A percentile compares a stretch with the other conserved stretches of the same genome.
phyloP scores from a whole-genome alignment of 2,329 filamentous ascomycete genomes.

The Phoma sp. region DNA sequence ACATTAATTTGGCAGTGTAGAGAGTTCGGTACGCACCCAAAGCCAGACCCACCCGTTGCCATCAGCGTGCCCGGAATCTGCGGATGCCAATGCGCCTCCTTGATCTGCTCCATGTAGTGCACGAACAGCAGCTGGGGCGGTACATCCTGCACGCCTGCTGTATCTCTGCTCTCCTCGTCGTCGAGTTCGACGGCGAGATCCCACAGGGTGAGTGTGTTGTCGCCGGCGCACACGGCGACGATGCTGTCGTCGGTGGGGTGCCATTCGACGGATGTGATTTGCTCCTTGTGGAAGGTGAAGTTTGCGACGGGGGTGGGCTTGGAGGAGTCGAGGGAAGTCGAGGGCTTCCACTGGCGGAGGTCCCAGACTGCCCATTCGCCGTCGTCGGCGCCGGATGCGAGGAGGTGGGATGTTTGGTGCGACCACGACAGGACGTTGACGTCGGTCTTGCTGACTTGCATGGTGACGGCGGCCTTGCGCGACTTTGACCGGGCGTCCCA shows the following conservation, averaged over 20 bases:
- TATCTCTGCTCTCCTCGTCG: slow-evolving; percentile 93
- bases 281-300: slow-evolving; percentile 95
- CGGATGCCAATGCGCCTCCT: slow-evolving; percentile 97
- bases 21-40: slow-evolving; percentile 66
- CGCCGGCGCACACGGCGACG: slow-evolving; percentile 87
- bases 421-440: slow-evolving; percentile 99
- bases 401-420: slow-evolving; percentile 82
- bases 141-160: slow-evolving; percentile 84
- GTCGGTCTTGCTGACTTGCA: slow-evolving; percentile 83
- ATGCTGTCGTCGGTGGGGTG: slow-evolving; percentile 97
- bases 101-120: slow-evolving; percentile 93
- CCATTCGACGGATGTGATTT: slow-evolving; percentile 96
- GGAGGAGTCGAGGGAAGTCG: slow-evolving; percentile 57
- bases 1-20: no score
- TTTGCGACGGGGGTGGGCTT: slow-evolving; percentile 82
- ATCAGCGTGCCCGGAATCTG: slow-evolving; percentile 91
- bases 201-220: slow-evolving; percentile 95
- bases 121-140: slow-evolving; percentile 95
- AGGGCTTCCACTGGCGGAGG: slow-evolving; percentile 89
- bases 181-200: slow-evolving; percentile 96
- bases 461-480: slow-evolving; percentile 83
- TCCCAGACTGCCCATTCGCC: slow-evolving; percentile 97
- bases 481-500: slow-evolving; percentile 96
- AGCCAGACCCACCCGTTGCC: slow-evolving; percentile 86
- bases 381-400: slow-evolving; percentile 92